phyloP scores from a whole-genome alignment of 192 early-diverging fungal species.

The Thamnidium elegans region DNA sequence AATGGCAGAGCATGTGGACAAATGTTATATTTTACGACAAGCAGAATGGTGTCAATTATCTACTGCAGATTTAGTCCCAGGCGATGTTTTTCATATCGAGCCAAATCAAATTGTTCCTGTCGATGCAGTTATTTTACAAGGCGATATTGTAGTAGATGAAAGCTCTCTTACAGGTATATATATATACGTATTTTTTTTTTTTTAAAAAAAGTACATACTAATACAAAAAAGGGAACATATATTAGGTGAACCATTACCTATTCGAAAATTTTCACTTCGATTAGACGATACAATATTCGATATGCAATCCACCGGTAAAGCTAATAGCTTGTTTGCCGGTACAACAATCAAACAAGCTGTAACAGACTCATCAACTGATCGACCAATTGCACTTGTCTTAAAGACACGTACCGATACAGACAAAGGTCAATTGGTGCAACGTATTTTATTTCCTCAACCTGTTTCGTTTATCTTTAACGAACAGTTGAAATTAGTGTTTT shows the following conservation, averaged over 20 bases:
- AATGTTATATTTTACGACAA: slow-evolving; percentile 48
- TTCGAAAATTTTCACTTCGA: slow-evolving; percentile 58
- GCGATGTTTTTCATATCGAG: slow-evolving; percentile 54
- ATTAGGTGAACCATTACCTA: slow-evolving; percentile 56
- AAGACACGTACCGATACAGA: slow-evolving; percentile 50
- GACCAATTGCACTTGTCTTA: slow-evolving; percentile 38
- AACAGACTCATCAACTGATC: background rate
- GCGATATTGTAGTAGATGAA: slow-evolving; percentile 62
- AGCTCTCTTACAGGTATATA: slow-evolving; percentile 49
- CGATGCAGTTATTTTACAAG: slow-evolving; percentile 52
- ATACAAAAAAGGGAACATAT: background rate
- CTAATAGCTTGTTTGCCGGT: slow-evolving; percentile 49
- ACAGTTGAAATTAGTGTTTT: slow-evolving; percentile 64
- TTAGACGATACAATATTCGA: slow-evolving; percentile 24
- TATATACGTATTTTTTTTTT: background rate
- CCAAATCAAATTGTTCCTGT: slow-evolving; percentile 42
- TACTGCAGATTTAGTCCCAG: slow-evolving; percentile 57
- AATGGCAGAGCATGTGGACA: slow-evolving; percentile 52
- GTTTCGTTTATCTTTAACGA: slow-evolving; percentile 72
- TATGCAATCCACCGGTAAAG: slow-evolving; percentile 23
- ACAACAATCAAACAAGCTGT: slow-evolving; percentile 56
- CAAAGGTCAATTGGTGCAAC: slow-evolving; percentile 62
- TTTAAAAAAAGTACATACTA: background rate
- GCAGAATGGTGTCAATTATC: slow-evolving; percentile 46
- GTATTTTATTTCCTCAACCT: slow-evolving; percentile 65